Base-by-base conservation (phyloP, 768 basidiomycete species). In the Pisolithus microcarpus region DNA sequence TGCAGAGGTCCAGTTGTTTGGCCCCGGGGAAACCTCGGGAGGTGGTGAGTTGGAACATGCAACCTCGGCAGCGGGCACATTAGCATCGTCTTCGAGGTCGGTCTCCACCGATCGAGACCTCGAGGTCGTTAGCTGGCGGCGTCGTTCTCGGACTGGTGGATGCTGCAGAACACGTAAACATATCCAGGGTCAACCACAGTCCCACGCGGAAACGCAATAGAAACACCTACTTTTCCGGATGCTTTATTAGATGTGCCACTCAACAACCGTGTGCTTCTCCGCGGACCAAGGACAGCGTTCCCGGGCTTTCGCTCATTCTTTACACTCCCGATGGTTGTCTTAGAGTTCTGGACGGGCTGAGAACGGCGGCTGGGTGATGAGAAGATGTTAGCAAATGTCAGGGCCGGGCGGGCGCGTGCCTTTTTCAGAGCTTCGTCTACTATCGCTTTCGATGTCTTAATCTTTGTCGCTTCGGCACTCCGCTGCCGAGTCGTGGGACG, bases 331-430 rank as follows among this genome's bases (percentile, higher is more conserved):
- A 70, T 64, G 52, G 73, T 70, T 60, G 74, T 73, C 74, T 79
- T 81, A 69, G 83, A 76, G 65, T 82, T 76, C 70, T 78, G 76
- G 67, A 78, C 73, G 65, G 80, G 76, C 84, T 87, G 84, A 71
- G 80, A 80, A 80, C 77, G 77, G 79, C 81, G 83, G 81, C 79
- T 78, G 71, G 80, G 79, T 73, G 82, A 85, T 86, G 85, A 87
- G 85, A 86, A 85, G 76, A 85, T 76, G 75, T 86, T 86, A 85
- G 81, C 77, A 84, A 85, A 80, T 74, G 79, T 82, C 79, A 86
- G 78, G 78, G 82, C 84, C 84, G 82, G 83, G 82, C 83, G 85
- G 77, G 81, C 81, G 83, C 85, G 81, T 87, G 83, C 87, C 87
- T 90, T 89, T 85, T 87, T 87, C 77, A 77, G 73, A 68, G 81